These are phyloP conservation scores for Elongisporangium senticosum DNA, from an alignment of 352 stramenopile species.

Conservation along the genomic window DNA sequence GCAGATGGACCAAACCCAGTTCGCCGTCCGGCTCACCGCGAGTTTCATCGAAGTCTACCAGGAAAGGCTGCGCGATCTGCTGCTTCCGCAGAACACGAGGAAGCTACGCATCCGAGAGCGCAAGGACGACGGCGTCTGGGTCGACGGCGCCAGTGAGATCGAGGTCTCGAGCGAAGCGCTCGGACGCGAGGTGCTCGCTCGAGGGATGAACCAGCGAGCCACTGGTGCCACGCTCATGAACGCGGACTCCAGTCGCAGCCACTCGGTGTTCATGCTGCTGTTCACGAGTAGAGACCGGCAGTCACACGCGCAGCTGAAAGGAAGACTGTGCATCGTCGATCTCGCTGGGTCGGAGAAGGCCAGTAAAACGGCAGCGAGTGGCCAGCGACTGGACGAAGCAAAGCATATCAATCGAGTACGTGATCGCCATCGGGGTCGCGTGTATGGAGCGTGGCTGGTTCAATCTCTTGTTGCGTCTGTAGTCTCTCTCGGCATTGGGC, in stretches of 20 bases:
- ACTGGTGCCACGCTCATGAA: slow-evolving; percentile 55
- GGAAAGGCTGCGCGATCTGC: slow-evolving; percentile 53
- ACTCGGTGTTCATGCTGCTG: slow-evolving; percentile 60
- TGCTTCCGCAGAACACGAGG: slow-evolving; percentile 26
- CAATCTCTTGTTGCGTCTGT: neutral
- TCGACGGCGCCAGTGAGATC: slow-evolving; percentile 52
- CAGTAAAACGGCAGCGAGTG: slow-evolving; percentile 45
- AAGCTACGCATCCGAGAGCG: slow-evolving; percentile 42
- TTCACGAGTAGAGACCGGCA: slow-evolving; percentile 22
- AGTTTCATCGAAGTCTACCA: slow-evolving; percentile 75
- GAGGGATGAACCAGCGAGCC: slow-evolving; percentile 30
- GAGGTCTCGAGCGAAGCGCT: slow-evolving; percentile 19
- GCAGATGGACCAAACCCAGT: slow-evolving; percentile 11
- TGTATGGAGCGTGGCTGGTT: neutral
- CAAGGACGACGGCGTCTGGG: slow-evolving; percentile 22
- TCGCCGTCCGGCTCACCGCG: slow-evolving; percentile 28
- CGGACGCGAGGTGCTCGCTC: slow-evolving; percentile 28
- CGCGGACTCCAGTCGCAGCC: slow-evolving; percentile 54
- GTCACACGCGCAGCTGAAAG: slow-evolving; percentile 1
- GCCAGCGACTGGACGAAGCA: slow-evolving; percentile 54
- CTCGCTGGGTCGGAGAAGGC: slow-evolving; percentile 65
- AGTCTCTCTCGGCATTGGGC: slow-evolving; percentile 66
- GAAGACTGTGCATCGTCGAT: slow-evolving; percentile 55
- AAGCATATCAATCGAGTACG: slow-evolving; percentile 70
- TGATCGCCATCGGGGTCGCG: neutral